phyloP scores from a whole-genome alignment of 768 basidiomycete species.

The Suillus plorans region DNA sequence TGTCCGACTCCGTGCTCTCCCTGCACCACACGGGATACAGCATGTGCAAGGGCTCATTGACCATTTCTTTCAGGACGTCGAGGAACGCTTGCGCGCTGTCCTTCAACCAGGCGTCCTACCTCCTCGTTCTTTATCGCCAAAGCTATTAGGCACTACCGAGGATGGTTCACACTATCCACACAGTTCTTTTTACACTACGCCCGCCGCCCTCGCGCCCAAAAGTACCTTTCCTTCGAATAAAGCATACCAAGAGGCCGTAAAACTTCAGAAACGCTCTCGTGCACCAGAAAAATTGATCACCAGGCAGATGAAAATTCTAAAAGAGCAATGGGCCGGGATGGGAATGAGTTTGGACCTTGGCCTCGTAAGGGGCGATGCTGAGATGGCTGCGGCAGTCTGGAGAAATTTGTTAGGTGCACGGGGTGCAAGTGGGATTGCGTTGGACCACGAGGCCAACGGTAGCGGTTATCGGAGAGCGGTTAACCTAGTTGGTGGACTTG shows the following conservation, averaged over 20 bases:
- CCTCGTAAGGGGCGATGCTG: slow-evolving; percentile 71
- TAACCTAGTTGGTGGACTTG: slow-evolving; percentile 68
- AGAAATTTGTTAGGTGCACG: slow-evolving; percentile 85
- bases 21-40: slow-evolving; percentile 56
- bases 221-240: slow-evolving; percentile 27
- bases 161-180: slow-evolving; percentile 20
- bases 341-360: slow-evolving; percentile 78
- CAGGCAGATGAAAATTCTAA: slow-evolving; percentile 88
- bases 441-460: slow-evolving; percentile 15
- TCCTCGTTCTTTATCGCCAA: slow-evolving; percentile 21
- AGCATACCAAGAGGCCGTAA: slow-evolving; percentile 25
- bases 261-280: slow-evolving; percentile 32
- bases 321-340: slow-evolving; percentile 88
- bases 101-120: slow-evolving; percentile 54
- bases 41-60: slow-evolving; percentile 85
- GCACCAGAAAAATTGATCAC: slow-evolving; percentile 80
- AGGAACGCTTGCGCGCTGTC: slow-evolving; percentile 82
- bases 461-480: slow-evolving; percentile 56
- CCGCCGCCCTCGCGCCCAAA: slow-evolving; percentile 22
- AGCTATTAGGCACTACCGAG: slow-evolving; percentile 18
- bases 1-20: slow-evolving; percentile 84
- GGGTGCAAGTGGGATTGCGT: slow-evolving; percentile 70
- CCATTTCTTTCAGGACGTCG: slow-evolving; percentile 94
- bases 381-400: slow-evolving; percentile 89
- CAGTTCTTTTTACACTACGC: slow-evolving; percentile 27